These are phyloP conservation scores for Alternaria sp. DNA, from an alignment of 2,329 filamentous ascomycete species.

Conservation along the genomic window DNA sequence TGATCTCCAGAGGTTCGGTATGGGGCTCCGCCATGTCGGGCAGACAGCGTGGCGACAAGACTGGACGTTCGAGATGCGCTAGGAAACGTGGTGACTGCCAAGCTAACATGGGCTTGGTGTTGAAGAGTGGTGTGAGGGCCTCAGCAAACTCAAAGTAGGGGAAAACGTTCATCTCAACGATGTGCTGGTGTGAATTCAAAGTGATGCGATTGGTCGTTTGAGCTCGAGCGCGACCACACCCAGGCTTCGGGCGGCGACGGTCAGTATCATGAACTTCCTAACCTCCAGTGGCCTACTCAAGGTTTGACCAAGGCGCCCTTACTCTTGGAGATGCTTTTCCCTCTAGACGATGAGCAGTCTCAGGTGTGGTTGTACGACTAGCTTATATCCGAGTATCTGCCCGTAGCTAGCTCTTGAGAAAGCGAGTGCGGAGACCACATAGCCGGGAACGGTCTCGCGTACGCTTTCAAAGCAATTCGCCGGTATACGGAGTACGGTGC, in stretches of 20 bases:
- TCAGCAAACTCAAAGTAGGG: background rate
- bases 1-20: constrained; percentile 8
- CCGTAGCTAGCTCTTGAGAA: background rate
- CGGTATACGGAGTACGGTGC: background rate
- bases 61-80: background rate
- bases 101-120: background rate
- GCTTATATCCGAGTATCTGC: background rate
- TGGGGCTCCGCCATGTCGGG: constrained; percentile 2
- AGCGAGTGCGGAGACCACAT: background rate
- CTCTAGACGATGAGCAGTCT: background rate
- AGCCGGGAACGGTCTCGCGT: background rate
- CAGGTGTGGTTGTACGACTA: background rate
- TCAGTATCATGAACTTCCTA: background rate
- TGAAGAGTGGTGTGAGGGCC: background rate
- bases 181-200: background rate
- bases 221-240: background rate
- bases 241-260: background rate
- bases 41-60: constrained; percentile 3
- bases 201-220: background rate
- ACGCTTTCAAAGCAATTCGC: background rate
- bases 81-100: background rate
- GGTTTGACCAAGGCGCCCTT: background rate
- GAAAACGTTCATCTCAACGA: background rate
- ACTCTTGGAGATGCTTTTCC: background rate
- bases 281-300: background rate